phyloP scores from a whole-genome alignment of 2,329 filamentous ascomycete species.

The Hirsutella rhossiliensis region DNA sequence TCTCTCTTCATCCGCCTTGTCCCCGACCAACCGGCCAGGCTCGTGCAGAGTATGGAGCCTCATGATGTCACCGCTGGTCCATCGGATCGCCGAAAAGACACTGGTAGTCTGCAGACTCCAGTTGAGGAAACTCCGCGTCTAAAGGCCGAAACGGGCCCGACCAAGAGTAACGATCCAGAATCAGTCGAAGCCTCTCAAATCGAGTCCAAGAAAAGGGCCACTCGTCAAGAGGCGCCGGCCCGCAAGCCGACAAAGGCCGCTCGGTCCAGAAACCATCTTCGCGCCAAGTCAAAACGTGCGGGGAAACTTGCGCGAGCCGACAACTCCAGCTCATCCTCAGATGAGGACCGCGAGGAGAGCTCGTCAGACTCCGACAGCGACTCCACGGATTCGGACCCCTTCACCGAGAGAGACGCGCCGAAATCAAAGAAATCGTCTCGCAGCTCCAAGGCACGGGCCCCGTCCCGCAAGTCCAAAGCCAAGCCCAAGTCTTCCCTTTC shows the following conservation, averaged over 20 bases:
- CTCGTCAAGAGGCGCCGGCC: background rate
- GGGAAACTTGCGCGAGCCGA: background rate
- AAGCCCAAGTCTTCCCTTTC: background rate
- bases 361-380: background rate
- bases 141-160: background rate
- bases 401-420: background rate
- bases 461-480: background rate
- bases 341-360: background rate
- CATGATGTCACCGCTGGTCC: slow-evolving; percentile 6
- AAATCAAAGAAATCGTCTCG: background rate
- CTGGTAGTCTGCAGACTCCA: background rate
- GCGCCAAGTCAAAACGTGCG: slow-evolving; percentile 5
- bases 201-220: slow-evolving; percentile 3
- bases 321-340: background rate
- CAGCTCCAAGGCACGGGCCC: background rate
- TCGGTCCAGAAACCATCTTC: slow-evolving; percentile 7
- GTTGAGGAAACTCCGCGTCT: slow-evolving; percentile 2
- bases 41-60: slow-evolving; percentile 8
- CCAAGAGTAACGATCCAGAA: background rate
- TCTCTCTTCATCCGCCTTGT: background rate
- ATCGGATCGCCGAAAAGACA: slow-evolving; percentile 8
- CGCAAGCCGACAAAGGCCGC: background rate
- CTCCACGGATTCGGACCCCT: background rate
- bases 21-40: no score
- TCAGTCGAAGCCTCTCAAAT: slow-evolving; percentile 3